Base-by-base conservation (phyloP, 441 rosid species). In the Corymbia calophylla region DNA sequence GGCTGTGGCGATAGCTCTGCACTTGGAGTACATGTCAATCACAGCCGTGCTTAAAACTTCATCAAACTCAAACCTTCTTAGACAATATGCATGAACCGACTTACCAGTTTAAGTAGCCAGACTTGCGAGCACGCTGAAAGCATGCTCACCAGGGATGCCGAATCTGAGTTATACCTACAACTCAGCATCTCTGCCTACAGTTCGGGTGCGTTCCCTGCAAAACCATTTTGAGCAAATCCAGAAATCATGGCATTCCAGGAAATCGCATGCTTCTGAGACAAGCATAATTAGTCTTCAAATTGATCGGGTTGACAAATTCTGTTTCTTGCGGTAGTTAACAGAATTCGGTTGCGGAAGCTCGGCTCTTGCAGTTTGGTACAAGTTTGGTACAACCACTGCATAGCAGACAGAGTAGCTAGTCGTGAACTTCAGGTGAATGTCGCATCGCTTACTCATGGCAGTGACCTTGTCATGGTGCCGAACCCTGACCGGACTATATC, bases 141-240 rank as follows among this genome's bases (percentile, higher is more conserved):
- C 29, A 58, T 29, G 62, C 62, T 9, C 6, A 14, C 64, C 64
- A 58, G 64, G 64, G n/a, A 56, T 58, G 64, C n/a, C 64, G 25
- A 58, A 58, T 58, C 64, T 58, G 14, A 14, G 23, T 9, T 58
- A 56, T 4, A 56, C 12, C 12, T 3, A 0, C 58, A 54, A 54
- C 25, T 14, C 54, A 14, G 18, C 9, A 21, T 56, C 0, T 56
- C 1, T 56, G 13, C 62, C 62, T 23, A 58, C 29, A 0, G 3
- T 58, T 58, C 2, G 27, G 25, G 62, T 58, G n/a, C 14, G 1
- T 58, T 58, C 62, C 62, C n/a, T 25, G 14, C n/a, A 25, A 58
- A 58, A 58, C n/a, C 9, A 25, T 58, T 58, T 29, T 9, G 0
- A 58, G 2, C 14, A 4, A 58, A 0, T 58, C 64, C 0, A 58